Evolutionary conservation across 139 green algal species (phyloP).

Genomic region (Closterium sp.): DNA sequence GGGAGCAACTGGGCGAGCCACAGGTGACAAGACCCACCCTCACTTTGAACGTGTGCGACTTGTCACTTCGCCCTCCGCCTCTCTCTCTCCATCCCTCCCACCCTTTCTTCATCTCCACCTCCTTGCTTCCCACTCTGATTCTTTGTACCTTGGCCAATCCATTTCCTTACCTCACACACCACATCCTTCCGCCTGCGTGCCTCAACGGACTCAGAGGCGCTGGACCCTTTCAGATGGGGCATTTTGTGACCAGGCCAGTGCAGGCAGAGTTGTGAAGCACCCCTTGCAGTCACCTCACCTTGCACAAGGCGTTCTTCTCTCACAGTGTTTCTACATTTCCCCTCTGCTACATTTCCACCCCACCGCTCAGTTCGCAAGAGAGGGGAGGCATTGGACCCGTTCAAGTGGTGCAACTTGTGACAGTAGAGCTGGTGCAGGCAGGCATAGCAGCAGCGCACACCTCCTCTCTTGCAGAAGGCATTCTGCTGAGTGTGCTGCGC

Average conservation of each 20-base stretch:
- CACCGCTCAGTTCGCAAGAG: constrained; percentile 8
- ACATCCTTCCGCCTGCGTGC: neutral
- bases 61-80: neutral
- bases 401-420: constrained; percentile 27
- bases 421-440: too few species aligned
- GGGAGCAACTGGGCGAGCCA: neutral
- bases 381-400: constrained; percentile 20
- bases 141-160: neutral
- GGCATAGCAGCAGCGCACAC: too few species aligned
- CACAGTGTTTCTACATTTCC: neutral
- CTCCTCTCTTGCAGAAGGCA: too few species aligned
- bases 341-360: neutral
- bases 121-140: neutral
- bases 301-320: too few species aligned
- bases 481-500: too few species aligned
- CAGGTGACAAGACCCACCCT: neutral
- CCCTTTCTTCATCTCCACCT: too few species aligned
- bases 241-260: too few species aligned
- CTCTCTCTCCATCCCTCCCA: neutral
- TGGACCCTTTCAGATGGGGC: too few species aligned
- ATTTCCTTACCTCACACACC: too few species aligned
- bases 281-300: too few species aligned
- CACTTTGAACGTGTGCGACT: too few species aligned
- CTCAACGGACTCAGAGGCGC: neutral
- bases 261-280: too few species aligned